phyloP scores from a whole-genome alignment of 2,329 filamentous ascomycete genomes.

The Alternaria infectoria region DNA sequence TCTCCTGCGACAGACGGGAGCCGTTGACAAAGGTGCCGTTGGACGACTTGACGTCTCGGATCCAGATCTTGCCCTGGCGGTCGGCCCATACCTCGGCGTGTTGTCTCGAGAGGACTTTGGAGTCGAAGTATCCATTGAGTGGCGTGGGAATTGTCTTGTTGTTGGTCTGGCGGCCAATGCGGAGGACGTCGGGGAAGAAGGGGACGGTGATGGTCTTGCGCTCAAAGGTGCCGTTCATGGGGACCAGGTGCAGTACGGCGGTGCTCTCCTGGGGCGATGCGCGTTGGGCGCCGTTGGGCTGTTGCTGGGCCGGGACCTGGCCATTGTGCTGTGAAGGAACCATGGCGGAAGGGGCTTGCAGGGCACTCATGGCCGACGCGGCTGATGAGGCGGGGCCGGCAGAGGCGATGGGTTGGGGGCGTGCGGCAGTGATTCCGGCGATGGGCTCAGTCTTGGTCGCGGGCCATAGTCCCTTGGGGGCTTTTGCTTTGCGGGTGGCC shows the following conservation, averaged over 20 bases:
- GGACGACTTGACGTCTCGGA: constrained; percentile 96
- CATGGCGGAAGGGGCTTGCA: constrained; percentile 67
- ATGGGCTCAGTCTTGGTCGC: constrained; percentile 70
- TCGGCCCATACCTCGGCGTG: constrained; percentile 96
- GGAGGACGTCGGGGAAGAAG: constrained; percentile 89
- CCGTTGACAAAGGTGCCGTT: constrained; percentile 99
- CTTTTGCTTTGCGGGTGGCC: constrained; percentile 55
- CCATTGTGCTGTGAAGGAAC: constrained; percentile 72
- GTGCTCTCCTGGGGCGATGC: constrained; percentile 63
- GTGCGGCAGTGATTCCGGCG: constrained; percentile 65
- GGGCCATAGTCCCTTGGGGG: constrained; percentile 66
- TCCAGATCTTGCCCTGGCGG: constrained; percentile 86
- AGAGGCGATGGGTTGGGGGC: constrained; percentile 66
- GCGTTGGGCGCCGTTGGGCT: constrained; percentile 62
- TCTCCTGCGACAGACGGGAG: constrained; percentile 86
- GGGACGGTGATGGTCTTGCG: constrained; percentile 95
- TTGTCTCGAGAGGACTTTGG: constrained; percentile 93
- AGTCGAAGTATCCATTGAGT: constrained; percentile 95
- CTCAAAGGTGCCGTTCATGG: constrained; percentile 95
- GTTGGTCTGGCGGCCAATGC: constrained; percentile 96
- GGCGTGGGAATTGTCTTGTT: constrained; percentile 92
- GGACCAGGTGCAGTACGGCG: constrained; percentile 83
- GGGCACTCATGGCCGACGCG: constrained; percentile 66
- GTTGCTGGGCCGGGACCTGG: constrained; percentile 62
- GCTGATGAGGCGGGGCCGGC: constrained; percentile 64